Base-by-base conservation (phyloP, 495 filamentous ascomycete species). In the Echria macrotheca region DNA sequence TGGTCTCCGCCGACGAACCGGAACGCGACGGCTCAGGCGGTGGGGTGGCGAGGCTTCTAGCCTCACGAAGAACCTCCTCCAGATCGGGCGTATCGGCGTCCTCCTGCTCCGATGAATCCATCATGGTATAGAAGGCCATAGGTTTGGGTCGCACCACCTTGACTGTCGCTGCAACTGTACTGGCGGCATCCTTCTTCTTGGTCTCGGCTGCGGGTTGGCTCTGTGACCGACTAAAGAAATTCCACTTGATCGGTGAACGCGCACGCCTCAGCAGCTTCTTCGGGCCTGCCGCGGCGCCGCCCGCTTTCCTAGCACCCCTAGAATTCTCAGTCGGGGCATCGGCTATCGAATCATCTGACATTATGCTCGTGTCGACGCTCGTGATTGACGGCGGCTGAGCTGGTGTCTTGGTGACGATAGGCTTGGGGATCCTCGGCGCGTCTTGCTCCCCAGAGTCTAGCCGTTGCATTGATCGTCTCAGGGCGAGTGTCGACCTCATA, bases 111-210 rank as follows among this genome's bases (percentile, higher is more conserved):
- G 78, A 80, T 23, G 79, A 72, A 53, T 93, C 89, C 44, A 93
- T 74, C 53, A 93, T 72, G 1, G 89, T 86, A 65, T 96, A 96
- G 58, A 94, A 90, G 2, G 90, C 83, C 1, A 76, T 56, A 5
- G 75, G 63, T 37, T 76, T 77, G 25, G 52, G 57, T 44, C 59
- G 61, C 18, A 65, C 61, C 12, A 69, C 57, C 46, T 72, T 60
- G 17, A 75, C 72, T 11, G 70, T 55, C 2, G 73, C 66, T 2
- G 71, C 56, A 18, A 74, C 66, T 25, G 68, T 65, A 29, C 65
- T 64, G 22, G 67, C 47, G 3, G 70, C 60, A 10, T 72, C 59
- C 15, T 54, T 46, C 50, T 69, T 65, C 49, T 70, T 62, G 2
- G 56, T 57, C 26, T 62, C 63, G 9, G 56, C 58, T 9, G 59